A percentile compares a stretch with the other conserved stretches of the same genome.
Evolutionary conservation across 139 green algal species (phyloP).

Genomic region (Micractinium sp.): DNA sequence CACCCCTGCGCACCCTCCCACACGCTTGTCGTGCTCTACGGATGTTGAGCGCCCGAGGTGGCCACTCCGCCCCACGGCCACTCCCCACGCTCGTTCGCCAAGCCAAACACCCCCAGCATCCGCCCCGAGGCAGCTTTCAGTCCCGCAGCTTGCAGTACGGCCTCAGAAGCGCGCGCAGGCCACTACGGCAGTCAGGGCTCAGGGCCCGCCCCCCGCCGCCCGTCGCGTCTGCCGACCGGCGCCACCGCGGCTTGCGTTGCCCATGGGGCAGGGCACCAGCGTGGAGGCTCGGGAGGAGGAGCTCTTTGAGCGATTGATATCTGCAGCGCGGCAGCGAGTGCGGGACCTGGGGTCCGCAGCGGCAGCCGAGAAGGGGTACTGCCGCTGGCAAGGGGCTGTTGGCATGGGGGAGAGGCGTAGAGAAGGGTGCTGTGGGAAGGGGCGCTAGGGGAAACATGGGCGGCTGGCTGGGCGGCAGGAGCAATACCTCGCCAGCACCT

Average conservation of each 20-base stretch:
- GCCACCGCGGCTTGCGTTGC: neutral
- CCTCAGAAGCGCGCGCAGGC: neutral
- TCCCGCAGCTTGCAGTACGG: neutral
- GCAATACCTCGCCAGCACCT: no score
- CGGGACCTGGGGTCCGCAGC: neutral
- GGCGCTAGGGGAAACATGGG: no score
- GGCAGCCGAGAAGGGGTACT: neutral
- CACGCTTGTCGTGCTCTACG: neutral
- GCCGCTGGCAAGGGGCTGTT: no score
- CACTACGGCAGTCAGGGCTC: neutral
- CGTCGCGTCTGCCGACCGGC: neutral
- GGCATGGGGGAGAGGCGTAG: no score
- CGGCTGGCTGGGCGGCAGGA: no score
- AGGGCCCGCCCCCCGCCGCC: no score
- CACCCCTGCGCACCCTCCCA: neutral
- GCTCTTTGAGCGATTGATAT: neutral
- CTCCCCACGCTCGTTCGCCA: neutral
- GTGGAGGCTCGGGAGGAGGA: neutral
- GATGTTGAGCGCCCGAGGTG: no score
- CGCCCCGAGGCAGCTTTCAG: neutral
- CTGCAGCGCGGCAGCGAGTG: neutral
- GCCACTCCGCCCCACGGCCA: no score
- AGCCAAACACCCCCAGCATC: neutral
- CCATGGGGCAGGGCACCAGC: conserved; percentile 1
- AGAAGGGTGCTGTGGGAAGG: no score